A percentile compares a stretch with the other conserved stretches of the same genome.
Evolutionary conservation across 768 basidiomycete genomes (phyloP).

Genomic region (Sporobolomyces roseus): DNA sequence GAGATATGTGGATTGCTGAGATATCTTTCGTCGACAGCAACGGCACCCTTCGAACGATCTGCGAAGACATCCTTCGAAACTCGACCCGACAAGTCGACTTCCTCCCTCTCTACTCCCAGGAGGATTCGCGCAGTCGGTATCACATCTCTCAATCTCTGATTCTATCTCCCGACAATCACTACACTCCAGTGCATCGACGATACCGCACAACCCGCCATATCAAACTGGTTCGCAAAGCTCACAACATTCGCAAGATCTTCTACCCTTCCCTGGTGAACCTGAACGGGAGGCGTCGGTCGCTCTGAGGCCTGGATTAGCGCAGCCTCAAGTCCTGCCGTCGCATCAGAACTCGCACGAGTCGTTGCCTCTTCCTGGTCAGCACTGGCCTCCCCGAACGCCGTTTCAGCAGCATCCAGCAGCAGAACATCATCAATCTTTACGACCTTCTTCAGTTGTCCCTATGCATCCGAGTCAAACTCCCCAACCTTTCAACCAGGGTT

Average conservation of each 20-base stretch:
- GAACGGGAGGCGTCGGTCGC: conserved; percentile 4
- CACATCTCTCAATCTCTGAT: background rate
- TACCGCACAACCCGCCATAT: background rate
- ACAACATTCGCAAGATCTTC: background rate
- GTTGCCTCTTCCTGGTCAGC: background rate
- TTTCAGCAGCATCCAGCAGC: background rate
- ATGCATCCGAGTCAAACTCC: background rate
- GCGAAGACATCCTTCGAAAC: conserved; percentile 8
- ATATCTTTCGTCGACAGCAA: background rate
- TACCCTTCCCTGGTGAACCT: conserved; percentile 29
- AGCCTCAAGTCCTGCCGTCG: background rate
- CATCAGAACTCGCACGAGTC: background rate
- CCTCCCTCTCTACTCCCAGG: background rate
- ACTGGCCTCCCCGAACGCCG: background rate
- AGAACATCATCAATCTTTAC: background rate
- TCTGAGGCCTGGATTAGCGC: conserved; percentile 6
- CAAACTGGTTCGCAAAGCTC: background rate
- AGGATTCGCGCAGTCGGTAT: too few relatives aligned
- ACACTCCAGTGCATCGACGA: background rate
- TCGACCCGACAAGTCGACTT: background rate
- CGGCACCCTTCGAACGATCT: background rate
- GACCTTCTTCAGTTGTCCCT: background rate
- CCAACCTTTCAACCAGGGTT: background rate
- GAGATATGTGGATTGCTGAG: too few relatives aligned
- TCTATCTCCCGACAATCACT: background rate